These are phyloP conservation scores for Exophiala aquamarina DNA, from an alignment of 2,329 filamentous ascomycete species.

Conservation along the genomic window DNA sequence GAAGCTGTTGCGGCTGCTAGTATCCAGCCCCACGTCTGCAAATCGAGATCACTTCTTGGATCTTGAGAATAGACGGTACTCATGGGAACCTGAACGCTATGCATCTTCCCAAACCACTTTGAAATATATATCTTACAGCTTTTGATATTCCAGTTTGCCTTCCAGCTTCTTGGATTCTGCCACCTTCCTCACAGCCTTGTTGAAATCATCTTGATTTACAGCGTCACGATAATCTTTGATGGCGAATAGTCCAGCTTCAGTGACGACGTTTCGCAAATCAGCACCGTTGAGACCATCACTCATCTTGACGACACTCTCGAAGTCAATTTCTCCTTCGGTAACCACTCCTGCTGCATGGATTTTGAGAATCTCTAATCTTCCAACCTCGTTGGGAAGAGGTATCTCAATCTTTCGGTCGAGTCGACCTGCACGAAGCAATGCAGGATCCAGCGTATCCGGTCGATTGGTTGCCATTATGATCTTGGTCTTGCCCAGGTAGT, in stretches of 20 bases:
- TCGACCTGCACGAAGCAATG: constrained; percentile 85
- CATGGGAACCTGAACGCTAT: constrained; percentile 5
- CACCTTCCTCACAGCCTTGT: constrained; percentile 97
- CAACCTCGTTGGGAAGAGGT: constrained; percentile 93
- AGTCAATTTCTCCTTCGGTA: constrained; percentile 93
- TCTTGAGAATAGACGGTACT: neutral
- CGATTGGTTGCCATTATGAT: constrained; percentile 99
- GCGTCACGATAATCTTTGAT: constrained; percentile 98
- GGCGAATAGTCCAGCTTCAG: constrained; percentile 93
- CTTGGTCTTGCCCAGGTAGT: constrained; percentile 99
- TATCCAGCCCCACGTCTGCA: too few species aligned
- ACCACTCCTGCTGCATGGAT: constrained; percentile 87
- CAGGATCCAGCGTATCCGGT: constrained; percentile 92
- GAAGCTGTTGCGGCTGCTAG: too few species aligned
- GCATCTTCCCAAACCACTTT: constrained; percentile 2
- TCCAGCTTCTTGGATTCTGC: constrained; percentile 97
- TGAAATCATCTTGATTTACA: constrained; percentile 98
- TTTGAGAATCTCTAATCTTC: constrained; percentile 94
- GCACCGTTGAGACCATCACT: constrained; percentile 97
- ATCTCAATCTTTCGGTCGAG: constrained; percentile 98
- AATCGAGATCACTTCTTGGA: neutral
- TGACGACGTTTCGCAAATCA: constrained; percentile 95
- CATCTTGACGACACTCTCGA: constrained; percentile 99
- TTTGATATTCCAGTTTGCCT: constrained; percentile 97
- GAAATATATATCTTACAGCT: constrained; percentile 62